phyloP scores from a whole-genome alignment of 495 filamentous ascomycete genomes.

The Stereocaulon alpinum region DNA sequence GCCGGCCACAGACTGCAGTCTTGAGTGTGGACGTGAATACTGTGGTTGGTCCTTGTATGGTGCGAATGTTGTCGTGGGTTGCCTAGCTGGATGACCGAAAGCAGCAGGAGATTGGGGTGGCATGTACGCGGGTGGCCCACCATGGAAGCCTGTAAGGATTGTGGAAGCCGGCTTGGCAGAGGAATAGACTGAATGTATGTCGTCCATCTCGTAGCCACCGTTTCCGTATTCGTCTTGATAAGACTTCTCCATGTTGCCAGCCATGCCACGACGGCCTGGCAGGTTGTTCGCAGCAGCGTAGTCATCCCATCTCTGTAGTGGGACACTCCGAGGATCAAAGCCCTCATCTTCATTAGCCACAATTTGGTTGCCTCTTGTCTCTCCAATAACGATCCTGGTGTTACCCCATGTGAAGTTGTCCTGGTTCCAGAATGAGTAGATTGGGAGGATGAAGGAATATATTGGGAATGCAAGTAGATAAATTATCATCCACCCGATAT shows the following conservation, averaged over 20 bases:
- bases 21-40: constrained; percentile 34
- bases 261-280: constrained; percentile 73
- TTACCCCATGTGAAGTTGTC: constrained; percentile 98
- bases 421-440: constrained; percentile 99
- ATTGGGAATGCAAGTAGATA: constrained; percentile 91
- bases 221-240: constrained; percentile 32
- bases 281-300: constrained; percentile 87
- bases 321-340: constrained; percentile 86
- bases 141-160: constrained; percentile 72
- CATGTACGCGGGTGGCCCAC: constrained; percentile 49
- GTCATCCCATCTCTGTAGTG: constrained; percentile 93
- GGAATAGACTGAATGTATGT: constrained; percentile 93
- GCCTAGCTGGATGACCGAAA: constrained; percentile 47
- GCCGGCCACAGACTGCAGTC: constrained; percentile 53
- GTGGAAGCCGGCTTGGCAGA: constrained; percentile 88
- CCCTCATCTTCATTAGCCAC: constrained; percentile 78
- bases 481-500: constrained; percentile 98
- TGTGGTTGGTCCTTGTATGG: constrained; percentile 43
- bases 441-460: constrained; percentile 79
- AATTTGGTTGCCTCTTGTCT: constrained; percentile 80
- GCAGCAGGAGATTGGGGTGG: constrained; percentile 70
- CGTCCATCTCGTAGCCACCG: constrained; percentile 78
- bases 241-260: constrained; percentile 52
- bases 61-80: constrained; percentile 46
- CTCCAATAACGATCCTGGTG: constrained; percentile 91